These are phyloP conservation scores for Nadsonia commutata DNA, from an alignment of 1,139 yeast genomes.

Conservation along the genomic window DNA sequence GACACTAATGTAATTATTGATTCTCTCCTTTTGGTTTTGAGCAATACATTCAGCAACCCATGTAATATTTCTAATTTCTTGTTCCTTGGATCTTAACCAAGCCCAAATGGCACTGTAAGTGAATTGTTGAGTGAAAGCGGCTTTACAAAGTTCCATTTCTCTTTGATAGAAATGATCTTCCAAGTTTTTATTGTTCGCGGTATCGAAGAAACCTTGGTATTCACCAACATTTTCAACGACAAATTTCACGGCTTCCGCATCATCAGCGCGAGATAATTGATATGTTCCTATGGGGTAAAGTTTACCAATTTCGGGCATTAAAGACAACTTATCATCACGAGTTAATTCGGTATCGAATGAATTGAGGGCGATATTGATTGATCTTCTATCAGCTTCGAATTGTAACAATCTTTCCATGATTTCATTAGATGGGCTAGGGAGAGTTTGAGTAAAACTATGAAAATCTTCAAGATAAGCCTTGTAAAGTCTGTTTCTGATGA, in stretches of 20 bases:
- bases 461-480: constrained; percentile 89
- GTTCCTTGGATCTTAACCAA: constrained; percentile 91
- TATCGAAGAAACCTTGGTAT: constrained; percentile 60
- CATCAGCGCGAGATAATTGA: constrained; percentile 64
- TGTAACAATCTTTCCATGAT: constrained; percentile 63
- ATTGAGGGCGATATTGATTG: constrained; percentile 81
- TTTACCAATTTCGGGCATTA: constrained; percentile 71
- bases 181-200: constrained; percentile 39
- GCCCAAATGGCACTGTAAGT: constrained; percentile 88
- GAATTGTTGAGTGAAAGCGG: constrained; percentile 94
- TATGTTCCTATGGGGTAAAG: constrained; percentile 64
- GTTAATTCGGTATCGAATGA: constrained; percentile 72
- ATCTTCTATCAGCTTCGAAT: constrained; percentile 92
- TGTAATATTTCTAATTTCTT: constrained; percentile 88
- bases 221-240: constrained; percentile 55
- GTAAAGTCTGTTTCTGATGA: constrained; percentile 80
- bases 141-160: constrained; percentile 84
- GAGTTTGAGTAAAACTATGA: constrained; percentile 45
- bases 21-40: constrained; percentile 31
- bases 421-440: constrained; percentile 66
- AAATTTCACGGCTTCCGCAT: constrained; percentile 65
- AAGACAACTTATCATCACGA: constrained; percentile 48
- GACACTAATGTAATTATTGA: constrained; percentile 26
- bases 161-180: constrained; percentile 89
- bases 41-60: constrained; percentile 94